A percentile compares a stretch with the other conserved stretches of the same genome.
These are phyloP conservation scores for Globisporangium nodosum DNA, from an alignment of 352 stramenopile genomes.

Conservation along the genomic window DNA sequence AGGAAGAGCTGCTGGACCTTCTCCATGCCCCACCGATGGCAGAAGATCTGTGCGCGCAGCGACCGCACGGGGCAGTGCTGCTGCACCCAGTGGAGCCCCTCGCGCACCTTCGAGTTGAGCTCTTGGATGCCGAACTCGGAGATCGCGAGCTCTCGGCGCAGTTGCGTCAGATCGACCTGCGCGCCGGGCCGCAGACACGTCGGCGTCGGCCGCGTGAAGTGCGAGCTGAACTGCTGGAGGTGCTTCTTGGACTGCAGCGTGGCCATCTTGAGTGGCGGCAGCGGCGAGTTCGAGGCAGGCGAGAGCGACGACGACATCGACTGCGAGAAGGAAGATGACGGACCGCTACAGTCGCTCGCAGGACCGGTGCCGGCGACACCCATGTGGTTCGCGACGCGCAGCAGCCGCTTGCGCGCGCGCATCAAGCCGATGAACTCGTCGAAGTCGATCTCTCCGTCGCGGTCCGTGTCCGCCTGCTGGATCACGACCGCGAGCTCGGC, in stretches of 20 bases:
- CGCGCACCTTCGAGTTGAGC: conserved; percentile 63
- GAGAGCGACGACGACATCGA: conserved; percentile 2
- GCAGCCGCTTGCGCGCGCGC: conserved; percentile 66
- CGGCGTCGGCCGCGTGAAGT: conserved; percentile 48
- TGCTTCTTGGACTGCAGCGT: conserved; percentile 44
- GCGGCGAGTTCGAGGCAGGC: conserved; percentile 9
- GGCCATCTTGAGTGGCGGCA: conserved; percentile 61
- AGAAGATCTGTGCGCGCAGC: conserved; percentile 81
- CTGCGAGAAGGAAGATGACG: conserved; percentile 1
- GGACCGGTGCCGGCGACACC: conserved; percentile 36
- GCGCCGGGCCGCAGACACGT: conserved; percentile 48
- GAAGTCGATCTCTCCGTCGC: conserved; percentile 76
- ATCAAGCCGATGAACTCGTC: conserved; percentile 77
- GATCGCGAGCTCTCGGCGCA: conserved; percentile 71
- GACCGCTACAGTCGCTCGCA: not conserved
- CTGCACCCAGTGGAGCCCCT: conserved; percentile 84
- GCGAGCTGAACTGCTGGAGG: conserved; percentile 31
- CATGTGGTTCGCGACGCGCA: conserved; percentile 66
- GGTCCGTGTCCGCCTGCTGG: conserved; percentile 57
- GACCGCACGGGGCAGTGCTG: conserved; percentile 76
- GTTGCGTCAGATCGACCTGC: conserved; percentile 40
- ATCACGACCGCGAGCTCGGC: conserved; percentile 61
- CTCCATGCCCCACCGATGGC: conserved; percentile 79
- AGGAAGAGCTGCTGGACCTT: conserved; percentile 75
- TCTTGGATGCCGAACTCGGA: conserved; percentile 76